Evolutionary conservation across 2,329 filamentous ascomycete genomes (phyloP).

Genomic region (Bipolaris cookei): DNA sequence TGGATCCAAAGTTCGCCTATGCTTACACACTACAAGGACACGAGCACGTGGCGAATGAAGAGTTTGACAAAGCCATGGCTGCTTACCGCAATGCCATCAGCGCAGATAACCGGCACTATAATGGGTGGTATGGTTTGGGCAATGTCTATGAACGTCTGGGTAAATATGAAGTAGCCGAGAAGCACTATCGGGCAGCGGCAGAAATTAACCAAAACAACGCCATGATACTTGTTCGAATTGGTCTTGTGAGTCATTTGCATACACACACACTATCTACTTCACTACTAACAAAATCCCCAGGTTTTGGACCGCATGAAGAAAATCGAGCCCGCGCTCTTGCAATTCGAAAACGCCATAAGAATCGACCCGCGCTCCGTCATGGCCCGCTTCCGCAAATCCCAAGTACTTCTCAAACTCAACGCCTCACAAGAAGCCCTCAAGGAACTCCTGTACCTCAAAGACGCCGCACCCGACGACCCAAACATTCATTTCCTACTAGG

Average conservation of each 20-base stretch:
- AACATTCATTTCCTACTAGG: conserved; percentile 96
- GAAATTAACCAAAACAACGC: conserved; percentile 93
- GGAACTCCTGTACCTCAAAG: conserved; percentile 87
- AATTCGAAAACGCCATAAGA: conserved; percentile 82
- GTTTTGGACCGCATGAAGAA: conserved; percentile 85
- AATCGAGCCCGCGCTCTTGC: conserved; percentile 75
- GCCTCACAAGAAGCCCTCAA: conserved; percentile 72
- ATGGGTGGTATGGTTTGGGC: conserved; percentile 93
- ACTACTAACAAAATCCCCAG: conserved; percentile 25
- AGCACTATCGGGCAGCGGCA: conserved; percentile 87
- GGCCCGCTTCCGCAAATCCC: conserved; percentile 90
- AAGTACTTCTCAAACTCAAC: conserved; percentile 79
- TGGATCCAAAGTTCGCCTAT: conserved; percentile 90
- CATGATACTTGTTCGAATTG: conserved; percentile 90
- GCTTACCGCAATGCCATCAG: conserved; percentile 86
- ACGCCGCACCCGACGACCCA: conserved; percentile 90
- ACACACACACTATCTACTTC: neutral
- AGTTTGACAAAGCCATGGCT: conserved; percentile 91
- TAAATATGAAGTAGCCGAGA: conserved; percentile 87
- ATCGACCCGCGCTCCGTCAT: conserved; percentile 81
- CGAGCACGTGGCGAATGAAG: conserved; percentile 93
- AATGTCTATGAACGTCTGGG: conserved; percentile 87
- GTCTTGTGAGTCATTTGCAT: conserved; percentile 66
- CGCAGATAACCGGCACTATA: conserved; percentile 89
- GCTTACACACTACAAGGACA: conserved; percentile 95